Conservation (phyloP, 2,329 filamentous ascomycete genomes). For the Epichloe coenophiala region DNA sequence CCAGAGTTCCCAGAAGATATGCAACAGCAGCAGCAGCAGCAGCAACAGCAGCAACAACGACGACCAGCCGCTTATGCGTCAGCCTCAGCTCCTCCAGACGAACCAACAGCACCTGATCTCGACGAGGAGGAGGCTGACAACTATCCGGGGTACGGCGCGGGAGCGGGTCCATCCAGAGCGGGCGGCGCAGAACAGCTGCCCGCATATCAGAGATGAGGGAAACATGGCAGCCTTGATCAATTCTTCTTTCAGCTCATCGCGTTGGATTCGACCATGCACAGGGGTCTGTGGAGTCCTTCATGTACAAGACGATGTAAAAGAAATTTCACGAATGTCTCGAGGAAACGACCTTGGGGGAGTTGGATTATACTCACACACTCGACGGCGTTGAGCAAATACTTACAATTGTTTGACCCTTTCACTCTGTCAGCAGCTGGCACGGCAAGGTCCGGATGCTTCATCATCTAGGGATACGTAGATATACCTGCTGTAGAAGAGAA, state of each 20-base stretch:
- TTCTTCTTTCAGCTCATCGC: background rate
- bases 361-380: background rate
- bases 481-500: too few species aligned
- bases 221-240: background rate
- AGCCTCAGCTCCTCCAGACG: slow-evolving; percentile 12
- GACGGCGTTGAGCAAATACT: background rate
- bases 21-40: slow-evolving; percentile 13
- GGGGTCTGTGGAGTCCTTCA: background rate
- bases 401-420: background rate
- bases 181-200: slow-evolving; percentile 21
- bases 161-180: slow-evolving; percentile 12
- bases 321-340: background rate
- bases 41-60: too few species aligned
- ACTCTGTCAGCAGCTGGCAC: background rate
- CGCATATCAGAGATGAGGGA: slow-evolving; percentile 24
- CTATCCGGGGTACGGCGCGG: slow-evolving; percentile 14
- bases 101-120: slow-evolving; percentile 46
- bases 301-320: background rate
- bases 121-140: slow-evolving; percentile 40
- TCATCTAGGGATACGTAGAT: too few species aligned
- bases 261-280: background rate
- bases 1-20: slow-evolving; percentile 42
- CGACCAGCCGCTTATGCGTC: slow-evolving; percentile 16
- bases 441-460: background rate
- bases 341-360: background rate